Conservation (phyloP, 306 rosid genomes). For the Sicyos edulis region DNA sequence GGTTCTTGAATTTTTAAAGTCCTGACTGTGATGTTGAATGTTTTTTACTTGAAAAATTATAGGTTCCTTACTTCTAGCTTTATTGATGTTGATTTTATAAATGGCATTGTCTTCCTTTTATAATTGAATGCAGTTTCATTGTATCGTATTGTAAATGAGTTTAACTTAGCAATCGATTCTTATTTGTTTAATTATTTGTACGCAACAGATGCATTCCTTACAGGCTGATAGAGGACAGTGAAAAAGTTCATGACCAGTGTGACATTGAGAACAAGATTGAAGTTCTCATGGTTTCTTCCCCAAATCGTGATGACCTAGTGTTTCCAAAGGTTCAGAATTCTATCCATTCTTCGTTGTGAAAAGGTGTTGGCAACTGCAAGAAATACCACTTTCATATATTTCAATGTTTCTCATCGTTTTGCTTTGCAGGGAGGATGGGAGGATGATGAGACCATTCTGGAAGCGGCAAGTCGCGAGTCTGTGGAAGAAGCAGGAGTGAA, state of each 20-base stretch:
- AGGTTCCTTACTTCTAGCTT: not conserved
- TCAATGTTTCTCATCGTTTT: slow-evolving; percentile 20
- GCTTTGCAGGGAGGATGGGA: slow-evolving; percentile 84
- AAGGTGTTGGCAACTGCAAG: slow-evolving; percentile 14
- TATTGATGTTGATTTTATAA: not conserved
- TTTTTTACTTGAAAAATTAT: not conserved
- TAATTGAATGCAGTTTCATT: not conserved
- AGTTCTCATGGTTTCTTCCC: slow-evolving; percentile 88
- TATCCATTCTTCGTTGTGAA: not conserved
- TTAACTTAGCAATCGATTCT: not conserved
- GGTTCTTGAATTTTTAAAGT: no score
- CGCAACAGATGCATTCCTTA: slow-evolving; percentile 74
- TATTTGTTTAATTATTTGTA: slow-evolving; percentile 10
- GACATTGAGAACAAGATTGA: slow-evolving; percentile 39
- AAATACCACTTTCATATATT: not conserved
- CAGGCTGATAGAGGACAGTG: slow-evolving; percentile 40
- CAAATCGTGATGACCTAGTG: slow-evolving; percentile 70
- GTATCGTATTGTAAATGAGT: slow-evolving; percentile 19
- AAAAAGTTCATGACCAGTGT: slow-evolving; percentile 23
- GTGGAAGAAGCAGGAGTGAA: slow-evolving; percentile 85
- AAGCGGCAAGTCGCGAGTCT: slow-evolving; percentile 88
- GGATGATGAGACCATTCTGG: slow-evolving; percentile 66
- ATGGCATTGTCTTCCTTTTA: not conserved
- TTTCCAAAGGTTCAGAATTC: slow-evolving; percentile 62
- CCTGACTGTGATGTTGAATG: not conserved